These are phyloP conservation scores for Mycena latifolia DNA, from an alignment of 768 basidiomycete species.

Conservation along the genomic window DNA sequence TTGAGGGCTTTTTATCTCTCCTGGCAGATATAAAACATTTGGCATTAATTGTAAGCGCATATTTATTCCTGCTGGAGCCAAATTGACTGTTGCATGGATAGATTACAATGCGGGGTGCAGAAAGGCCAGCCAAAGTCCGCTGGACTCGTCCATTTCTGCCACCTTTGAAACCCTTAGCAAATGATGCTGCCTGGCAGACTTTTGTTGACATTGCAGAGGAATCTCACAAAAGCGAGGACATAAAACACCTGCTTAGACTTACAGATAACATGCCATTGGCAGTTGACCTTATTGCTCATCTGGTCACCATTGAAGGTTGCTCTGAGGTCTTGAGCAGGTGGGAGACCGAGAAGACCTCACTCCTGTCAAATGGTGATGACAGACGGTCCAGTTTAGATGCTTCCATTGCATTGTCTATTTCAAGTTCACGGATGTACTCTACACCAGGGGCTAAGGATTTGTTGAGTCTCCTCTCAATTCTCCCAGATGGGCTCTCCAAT, in stretches of 20 bases:
- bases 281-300: not conserved
- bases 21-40: too few species aligned
- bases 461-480: too few species aligned
- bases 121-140: not conserved
- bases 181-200: too few species aligned
- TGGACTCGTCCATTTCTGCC: too few species aligned
- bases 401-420: too few species aligned
- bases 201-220: not conserved
- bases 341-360: not conserved
- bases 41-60: too few species aligned
- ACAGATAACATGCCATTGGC: not conserved
- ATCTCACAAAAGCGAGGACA: not conserved
- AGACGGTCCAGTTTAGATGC: too few species aligned
- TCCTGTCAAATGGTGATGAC: not conserved
- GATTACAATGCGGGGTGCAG: not conserved
- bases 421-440: too few species aligned
- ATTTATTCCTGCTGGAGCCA: too few species aligned
- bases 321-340: not conserved
- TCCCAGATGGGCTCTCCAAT: conserved; percentile 23
- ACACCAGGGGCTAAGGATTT: too few species aligned
- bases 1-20: too few species aligned
- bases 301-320: not conserved
- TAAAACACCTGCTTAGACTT: not conserved
- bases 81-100: not conserved
- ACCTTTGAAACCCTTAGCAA: too few species aligned